Base-by-base conservation (phyloP, 108 stramenopile genomes). In the Fragilariopsis cylindrus region DNA sequence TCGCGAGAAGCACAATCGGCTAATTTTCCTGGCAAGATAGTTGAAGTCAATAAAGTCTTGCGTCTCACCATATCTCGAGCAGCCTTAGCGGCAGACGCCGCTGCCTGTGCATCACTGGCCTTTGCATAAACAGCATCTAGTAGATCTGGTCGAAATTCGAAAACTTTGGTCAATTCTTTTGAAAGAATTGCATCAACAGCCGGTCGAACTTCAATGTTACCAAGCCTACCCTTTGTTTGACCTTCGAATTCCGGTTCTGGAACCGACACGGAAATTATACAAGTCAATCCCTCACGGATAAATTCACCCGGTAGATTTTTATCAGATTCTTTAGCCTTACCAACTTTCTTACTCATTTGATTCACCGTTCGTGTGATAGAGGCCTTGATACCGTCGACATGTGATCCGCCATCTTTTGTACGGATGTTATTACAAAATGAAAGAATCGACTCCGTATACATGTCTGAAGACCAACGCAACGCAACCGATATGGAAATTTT, bases 191-290 rank as follows among this genome's bases (percentile, higher is more conserved):
- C 62, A 70, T 97, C 96, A 13, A 98, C 96, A 39, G 90, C 94
- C 13, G 84, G 86, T 21, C 96, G 89, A 5, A 97, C 97, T 73
- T 96, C 97, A 13, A 96, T 96, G 72, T 92, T 96, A 41, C 97
- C 97, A 7, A 98, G 82, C n/a, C 97, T 82, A 41, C 93, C 96
- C 83, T 98, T 98, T 39, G 97, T 98, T 70, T 98, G 96, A 9
- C 96, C 97, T 84, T 98, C 97, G 72, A 98, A 98, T 77, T 98
- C 97, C 12, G 97, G 95, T 68, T 98, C 94, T 18, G 93, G 82
- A 9, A 98, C 96, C 58, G 88, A 86, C 15, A 96, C 96, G 40
- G 88, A 90, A 49, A 97, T 75, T 45, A 97, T 88, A 21, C 95
- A 92, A 15, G 95, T 95, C 16, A 97, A 80, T 8, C 96, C 98